Percentiles rank a stretch among this genome's conserved stretches.
These are phyloP conservation scores for Epichloe gansuensis DNA, from an alignment of 2,329 filamentous ascomycete species.

Conservation along the genomic window DNA sequence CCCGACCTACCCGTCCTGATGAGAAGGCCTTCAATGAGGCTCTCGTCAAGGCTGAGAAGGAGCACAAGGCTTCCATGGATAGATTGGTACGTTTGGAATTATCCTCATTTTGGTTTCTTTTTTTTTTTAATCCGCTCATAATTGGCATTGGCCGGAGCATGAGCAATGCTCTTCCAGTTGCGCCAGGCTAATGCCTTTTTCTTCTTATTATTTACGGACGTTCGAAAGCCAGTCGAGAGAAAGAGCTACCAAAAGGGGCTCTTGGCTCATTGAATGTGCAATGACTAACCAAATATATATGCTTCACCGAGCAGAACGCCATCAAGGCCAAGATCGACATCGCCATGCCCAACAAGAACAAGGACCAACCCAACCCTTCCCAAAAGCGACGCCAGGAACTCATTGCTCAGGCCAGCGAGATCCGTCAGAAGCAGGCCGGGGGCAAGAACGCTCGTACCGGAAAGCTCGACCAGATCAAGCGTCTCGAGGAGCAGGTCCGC, in stretches of 20 bases:
- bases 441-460: constrained; percentile 71
- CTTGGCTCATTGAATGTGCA: not conserved
- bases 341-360: constrained; percentile 57
- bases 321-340: constrained; percentile 81
- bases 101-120: not conserved
- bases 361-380: constrained; percentile 68
- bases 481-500: constrained; percentile 79
- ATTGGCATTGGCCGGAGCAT: not conserved
- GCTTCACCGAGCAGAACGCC: constrained; percentile 49
- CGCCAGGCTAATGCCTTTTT: not conserved
- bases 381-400: constrained; percentile 80
- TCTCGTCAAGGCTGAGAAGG: constrained; percentile 74
- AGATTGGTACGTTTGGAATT: constrained; percentile 23
- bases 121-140: too few relatives aligned
- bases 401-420: constrained; percentile 66
- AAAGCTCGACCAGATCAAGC: constrained; percentile 84
- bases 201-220: not conserved
- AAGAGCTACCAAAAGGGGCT: too few relatives aligned
- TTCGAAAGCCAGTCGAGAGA: too few relatives aligned
- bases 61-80: constrained; percentile 64
- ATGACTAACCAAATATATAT: constrained; percentile 6
- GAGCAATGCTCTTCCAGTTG: not conserved
- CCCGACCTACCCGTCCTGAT: constrained; percentile 75
- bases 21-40: constrained; percentile 71
- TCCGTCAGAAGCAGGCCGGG: constrained; percentile 74